A percentile compares a stretch with the other conserved stretches of the same genome.
Conservation (phyloP, 495 filamentous ascomycete species). For the Tuber microsphaerosporum region DNA sequence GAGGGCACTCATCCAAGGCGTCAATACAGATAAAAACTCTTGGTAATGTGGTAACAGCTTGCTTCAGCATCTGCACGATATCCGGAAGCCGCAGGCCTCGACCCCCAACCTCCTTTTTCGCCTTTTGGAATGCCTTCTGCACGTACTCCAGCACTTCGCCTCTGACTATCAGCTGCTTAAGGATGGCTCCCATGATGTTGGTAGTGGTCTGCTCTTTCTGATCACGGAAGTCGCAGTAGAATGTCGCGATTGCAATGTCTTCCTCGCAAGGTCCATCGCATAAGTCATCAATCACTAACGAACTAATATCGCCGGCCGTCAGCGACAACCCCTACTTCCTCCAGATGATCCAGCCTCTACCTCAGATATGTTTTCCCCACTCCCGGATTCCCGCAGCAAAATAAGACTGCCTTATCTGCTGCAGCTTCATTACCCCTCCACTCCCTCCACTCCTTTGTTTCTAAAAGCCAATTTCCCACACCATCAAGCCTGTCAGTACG, state of each 20-base stretch:
- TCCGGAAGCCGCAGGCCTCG: background rate
- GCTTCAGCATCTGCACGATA: background rate
- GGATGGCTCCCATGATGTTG: background rate
- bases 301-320: background rate
- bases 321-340: background rate
- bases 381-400: background rate
- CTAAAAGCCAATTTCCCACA: background rate
- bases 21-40: too few species aligned
- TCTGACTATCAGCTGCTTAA: background rate
- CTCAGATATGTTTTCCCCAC: background rate
- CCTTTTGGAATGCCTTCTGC: background rate
- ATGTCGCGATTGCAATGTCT: background rate
- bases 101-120: background rate
- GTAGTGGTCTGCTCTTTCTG: background rate
- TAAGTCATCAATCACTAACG: background rate
- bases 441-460: background rate
- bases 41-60: background rate
- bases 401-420: background rate
- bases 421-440: background rate
- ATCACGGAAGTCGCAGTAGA: background rate
- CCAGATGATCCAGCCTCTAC: background rate
- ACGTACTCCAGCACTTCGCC: background rate
- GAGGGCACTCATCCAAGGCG: background rate
- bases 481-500: background rate
- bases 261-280: background rate